These are phyloP conservation scores for Corinectria fuckeliana DNA, from an alignment of 2,329 filamentous ascomycete genomes.

Conservation along the genomic window DNA sequence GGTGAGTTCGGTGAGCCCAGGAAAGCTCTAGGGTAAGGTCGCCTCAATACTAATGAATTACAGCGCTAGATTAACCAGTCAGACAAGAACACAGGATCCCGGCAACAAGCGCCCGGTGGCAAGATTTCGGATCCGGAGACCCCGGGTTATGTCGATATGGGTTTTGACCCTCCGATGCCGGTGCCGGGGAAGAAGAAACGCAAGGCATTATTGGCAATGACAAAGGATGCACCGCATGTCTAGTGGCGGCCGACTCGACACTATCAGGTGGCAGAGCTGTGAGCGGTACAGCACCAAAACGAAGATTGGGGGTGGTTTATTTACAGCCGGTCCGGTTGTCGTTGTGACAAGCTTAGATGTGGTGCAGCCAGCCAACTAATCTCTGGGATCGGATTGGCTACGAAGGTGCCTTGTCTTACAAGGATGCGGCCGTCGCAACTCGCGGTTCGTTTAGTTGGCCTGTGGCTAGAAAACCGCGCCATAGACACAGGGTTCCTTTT, in stretches of 20 bases:
- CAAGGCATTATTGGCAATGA: background rate
- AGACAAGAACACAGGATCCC: background rate
- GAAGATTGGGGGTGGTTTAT: background rate
- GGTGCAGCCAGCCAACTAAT: background rate
- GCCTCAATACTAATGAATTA: background rate
- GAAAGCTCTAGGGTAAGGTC: background rate
- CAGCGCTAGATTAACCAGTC: background rate
- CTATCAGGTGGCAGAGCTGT: background rate
- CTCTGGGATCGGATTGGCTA: slow-evolving; percentile 5
- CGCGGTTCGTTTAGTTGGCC: background rate
- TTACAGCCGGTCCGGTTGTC: background rate
- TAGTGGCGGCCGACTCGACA: slow-evolving; percentile 11
- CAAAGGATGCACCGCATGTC: background rate
- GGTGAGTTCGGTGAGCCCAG: background rate
- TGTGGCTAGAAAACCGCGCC: slow-evolving; percentile 8
- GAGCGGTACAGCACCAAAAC: background rate
- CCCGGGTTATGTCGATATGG: background rate
- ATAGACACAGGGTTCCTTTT: slow-evolving; percentile 7
- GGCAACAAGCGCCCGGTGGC: background rate
- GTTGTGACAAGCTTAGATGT: slow-evolving; percentile 11
- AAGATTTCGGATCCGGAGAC: background rate
- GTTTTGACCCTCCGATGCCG: slow-evolving; percentile 5
- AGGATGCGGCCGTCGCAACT: background rate
- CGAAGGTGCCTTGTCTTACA: slow-evolving; percentile 1
- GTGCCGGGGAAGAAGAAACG: background rate